A percentile compares a stretch with the other conserved stretches of the same genome.
phyloP scores from a whole-genome alignment of 179 eudicot genomes.

The Patellifolia procumbens region DNA sequence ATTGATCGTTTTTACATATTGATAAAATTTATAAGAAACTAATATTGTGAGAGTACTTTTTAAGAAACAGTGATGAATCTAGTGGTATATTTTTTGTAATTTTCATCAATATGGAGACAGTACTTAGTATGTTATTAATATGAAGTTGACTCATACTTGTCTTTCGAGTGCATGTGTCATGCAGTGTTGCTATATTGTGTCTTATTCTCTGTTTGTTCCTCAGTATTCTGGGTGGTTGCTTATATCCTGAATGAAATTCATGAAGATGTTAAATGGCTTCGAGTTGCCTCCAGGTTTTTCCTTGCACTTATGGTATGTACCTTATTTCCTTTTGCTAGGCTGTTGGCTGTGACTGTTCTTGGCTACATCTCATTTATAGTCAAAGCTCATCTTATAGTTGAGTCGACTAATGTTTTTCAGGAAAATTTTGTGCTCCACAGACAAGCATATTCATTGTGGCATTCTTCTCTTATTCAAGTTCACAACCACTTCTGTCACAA shows the following conservation, averaged over 20 bases:
- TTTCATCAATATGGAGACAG: not conserved
- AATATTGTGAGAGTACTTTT: too few species aligned
- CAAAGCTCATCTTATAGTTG: slow-evolving; percentile 1
- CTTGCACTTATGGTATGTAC: slow-evolving; percentile 58
- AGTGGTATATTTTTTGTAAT: too few species aligned
- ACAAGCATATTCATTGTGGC: slow-evolving; percentile 72
- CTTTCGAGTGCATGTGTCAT: not conserved
- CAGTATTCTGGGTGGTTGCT: slow-evolving; percentile 79
- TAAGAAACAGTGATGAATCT: too few species aligned
- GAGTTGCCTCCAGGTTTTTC: slow-evolving; percentile 71
- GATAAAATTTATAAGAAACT: too few species aligned
- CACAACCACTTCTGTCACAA: slow-evolving; percentile 81
- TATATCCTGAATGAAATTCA: slow-evolving; percentile 67
- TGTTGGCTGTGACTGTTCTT: not conserved
- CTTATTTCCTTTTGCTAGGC: slow-evolving; percentile 8
- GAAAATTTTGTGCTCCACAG: slow-evolving; percentile 45
- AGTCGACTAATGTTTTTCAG: slow-evolving; percentile 28
- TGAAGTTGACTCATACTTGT: not conserved
- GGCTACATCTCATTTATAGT: not conserved
- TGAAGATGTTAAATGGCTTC: slow-evolving; percentile 62
- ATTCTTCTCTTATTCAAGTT: slow-evolving; percentile 81
- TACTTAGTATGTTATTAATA: not conserved
- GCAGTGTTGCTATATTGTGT: not conserved
- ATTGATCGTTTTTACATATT: too few species aligned
- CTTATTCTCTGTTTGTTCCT: slow-evolving; percentile 11